phyloP scores from a whole-genome alignment of 1,284 basidiomycete species.

The Irpex rosettiformis region DNA sequence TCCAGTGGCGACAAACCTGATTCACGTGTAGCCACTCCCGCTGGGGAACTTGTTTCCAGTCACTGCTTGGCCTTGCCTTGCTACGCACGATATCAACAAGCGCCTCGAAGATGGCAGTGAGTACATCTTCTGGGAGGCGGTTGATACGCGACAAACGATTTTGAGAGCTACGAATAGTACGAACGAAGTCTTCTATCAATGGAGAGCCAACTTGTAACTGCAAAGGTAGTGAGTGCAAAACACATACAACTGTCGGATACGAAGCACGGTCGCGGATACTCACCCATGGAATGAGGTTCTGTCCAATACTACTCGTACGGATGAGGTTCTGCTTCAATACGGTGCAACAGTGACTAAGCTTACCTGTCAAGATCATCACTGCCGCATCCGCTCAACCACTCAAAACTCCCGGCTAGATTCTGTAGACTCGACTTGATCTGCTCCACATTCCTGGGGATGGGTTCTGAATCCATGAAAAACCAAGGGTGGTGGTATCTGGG shows the following conservation, averaged over 20 bases:
- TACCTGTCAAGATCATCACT: not conserved
- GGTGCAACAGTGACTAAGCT: not conserved
- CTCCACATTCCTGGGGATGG: not conserved
- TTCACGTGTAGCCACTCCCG: not conserved
- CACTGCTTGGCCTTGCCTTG: not conserved
- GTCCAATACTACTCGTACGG: not conserved
- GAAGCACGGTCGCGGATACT: not conserved
- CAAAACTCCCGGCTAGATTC: not conserved
- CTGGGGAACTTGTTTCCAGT: not conserved
- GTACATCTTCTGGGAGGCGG: not conserved
- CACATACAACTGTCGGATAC: too few relatives aligned
- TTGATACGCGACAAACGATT: not conserved
- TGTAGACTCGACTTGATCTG: not conserved
- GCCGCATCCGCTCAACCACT: not conserved
- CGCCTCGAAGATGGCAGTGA: not conserved
- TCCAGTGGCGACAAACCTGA: not conserved
- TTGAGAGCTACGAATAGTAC: not conserved
- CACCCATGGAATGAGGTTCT: not conserved
- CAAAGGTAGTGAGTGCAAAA: not conserved
- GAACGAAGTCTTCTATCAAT: not conserved
- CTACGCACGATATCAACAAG: not conserved
- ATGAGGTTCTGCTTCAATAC: not conserved
- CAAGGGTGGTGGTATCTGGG: too few relatives aligned
- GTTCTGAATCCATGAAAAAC: not conserved
- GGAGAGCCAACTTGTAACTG: not conserved